Evolutionary conservation across 1,284 basidiomycete species (phyloP).

Genomic region (Ganoderma sinense): DNA sequence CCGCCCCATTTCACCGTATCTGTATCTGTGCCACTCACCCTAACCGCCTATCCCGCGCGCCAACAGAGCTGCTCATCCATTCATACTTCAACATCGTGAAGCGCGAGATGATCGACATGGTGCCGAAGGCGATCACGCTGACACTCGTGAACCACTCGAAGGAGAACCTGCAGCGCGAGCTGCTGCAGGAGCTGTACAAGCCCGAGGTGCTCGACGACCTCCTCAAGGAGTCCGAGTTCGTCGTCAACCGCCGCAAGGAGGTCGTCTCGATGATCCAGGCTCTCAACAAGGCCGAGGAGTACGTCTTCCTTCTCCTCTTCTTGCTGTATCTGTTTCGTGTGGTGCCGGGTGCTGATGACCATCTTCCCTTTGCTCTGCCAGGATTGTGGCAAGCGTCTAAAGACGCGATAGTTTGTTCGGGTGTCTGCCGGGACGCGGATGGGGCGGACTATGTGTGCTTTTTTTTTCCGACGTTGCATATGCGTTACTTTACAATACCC

Average conservation of each 20-base stretch:
- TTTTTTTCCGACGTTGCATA: constrained; percentile 32
- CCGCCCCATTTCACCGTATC: neutral
- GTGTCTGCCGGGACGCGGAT: neutral
- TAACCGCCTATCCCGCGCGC: neutral
- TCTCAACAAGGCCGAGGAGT: constrained; percentile 93
- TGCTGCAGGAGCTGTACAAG: constrained; percentile 90
- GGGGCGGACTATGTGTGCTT: constrained; percentile 22
- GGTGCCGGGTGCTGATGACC: neutral
- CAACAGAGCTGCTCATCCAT: constrained; percentile 84
- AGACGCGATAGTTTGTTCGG: neutral
- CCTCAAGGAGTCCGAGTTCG: constrained; percentile 90
- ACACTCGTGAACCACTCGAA: constrained; percentile 94
- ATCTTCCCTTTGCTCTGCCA: constrained; percentile 13
- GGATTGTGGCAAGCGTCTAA: constrained; percentile 49
- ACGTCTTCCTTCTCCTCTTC: constrained; percentile 43
- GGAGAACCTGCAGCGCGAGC: constrained; percentile 90
- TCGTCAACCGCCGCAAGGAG: constrained; percentile 88
- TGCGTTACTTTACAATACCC: constrained; percentile 41
- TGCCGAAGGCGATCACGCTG: constrained; percentile 95
- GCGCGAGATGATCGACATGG: constrained; percentile 99
- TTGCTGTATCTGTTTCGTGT: constrained; percentile 5
- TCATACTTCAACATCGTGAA: constrained; percentile 98
- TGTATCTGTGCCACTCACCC: neutral
- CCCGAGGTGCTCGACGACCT: constrained; percentile 92
- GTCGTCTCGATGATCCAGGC: constrained; percentile 89